phyloP scores from a whole-genome alignment of 768 basidiomycete species.

The Asterophora parasitica region DNA sequence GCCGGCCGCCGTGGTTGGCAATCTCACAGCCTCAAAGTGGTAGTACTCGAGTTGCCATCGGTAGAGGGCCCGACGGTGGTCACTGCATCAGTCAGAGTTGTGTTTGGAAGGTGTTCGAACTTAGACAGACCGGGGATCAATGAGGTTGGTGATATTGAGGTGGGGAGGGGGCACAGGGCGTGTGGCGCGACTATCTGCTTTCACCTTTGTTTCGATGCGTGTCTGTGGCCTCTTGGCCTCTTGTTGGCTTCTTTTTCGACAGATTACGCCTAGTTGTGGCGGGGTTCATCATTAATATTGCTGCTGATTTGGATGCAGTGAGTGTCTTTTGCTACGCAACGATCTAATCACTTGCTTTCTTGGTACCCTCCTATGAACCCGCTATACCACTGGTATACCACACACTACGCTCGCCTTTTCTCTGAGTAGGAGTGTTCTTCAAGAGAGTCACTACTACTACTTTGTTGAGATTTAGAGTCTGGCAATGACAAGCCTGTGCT shows the following conservation, averaged over 20 bases:
- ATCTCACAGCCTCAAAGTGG: constrained; percentile 15
- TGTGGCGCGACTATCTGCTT: not conserved
- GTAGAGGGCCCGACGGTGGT: constrained; percentile 8
- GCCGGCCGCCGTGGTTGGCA: constrained; percentile 19
- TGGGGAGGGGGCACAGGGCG: not conserved
- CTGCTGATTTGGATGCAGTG: no score
- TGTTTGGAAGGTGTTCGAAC: constrained; percentile 1
- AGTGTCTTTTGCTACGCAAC: no score
- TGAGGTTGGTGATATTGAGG: constrained; percentile 6
- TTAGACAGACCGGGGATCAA: constrained; percentile 9
- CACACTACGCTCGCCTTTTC: no score
- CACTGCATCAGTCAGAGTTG: constrained; percentile 6
- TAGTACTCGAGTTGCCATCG: constrained; percentile 14
- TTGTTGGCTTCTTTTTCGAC: no score
- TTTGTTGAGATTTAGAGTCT: no score
- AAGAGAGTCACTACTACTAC: not conserved
- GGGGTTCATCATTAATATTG: no score
- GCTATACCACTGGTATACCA: not conserved
- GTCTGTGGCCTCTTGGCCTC: no score
- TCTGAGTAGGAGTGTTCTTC: not conserved
- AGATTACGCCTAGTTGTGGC: no score
- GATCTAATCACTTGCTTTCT: no score
- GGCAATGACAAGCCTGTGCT: no score
- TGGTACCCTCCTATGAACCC: not conserved
- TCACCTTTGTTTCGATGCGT: not conserved